A percentile compares a stretch with the other conserved stretches of the same genome.
Conservation (phyloP, 2,329 filamentous ascomycete species). For the Elsinoe batatas region DNA sequence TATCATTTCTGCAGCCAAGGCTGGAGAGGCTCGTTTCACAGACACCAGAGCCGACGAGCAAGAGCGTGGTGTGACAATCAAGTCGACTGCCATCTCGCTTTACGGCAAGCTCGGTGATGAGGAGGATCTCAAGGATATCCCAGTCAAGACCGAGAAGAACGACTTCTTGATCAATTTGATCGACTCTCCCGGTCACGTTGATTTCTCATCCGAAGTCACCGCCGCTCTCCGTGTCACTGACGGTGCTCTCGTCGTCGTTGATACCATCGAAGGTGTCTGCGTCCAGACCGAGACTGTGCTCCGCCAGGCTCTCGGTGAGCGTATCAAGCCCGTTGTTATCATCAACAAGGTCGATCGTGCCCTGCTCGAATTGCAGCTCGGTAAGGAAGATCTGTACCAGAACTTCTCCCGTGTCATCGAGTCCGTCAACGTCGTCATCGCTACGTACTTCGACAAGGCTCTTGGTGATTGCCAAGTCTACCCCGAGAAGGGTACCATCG, state of each 20-base stretch:
- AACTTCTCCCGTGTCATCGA: constrained; percentile 99
- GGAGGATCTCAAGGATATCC: constrained; percentile 92
- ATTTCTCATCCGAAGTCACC: constrained; percentile 99
- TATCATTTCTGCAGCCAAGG: constrained; percentile 98
- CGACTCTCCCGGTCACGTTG: constrained; percentile 99
- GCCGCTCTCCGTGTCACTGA: constrained; percentile 99
- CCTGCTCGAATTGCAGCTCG: constrained; percentile 95
- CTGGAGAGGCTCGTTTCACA: constrained; percentile 89
- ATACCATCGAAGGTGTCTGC: constrained; percentile 99
- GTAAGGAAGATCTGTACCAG: constrained; percentile 99
- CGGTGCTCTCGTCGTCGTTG: constrained; percentile 98
- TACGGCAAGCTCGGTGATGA: constrained; percentile 72
- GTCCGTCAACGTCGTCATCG: constrained; percentile 99
- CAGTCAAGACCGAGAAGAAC: constrained; percentile 77
- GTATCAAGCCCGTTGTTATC: constrained; percentile 98
- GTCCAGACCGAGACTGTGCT: constrained; percentile 99
- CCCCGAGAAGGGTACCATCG: constrained; percentile 93
- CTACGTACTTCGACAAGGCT: constrained; percentile 94
- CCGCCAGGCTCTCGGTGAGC: constrained; percentile 97
- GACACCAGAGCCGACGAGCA: constrained; percentile 97
- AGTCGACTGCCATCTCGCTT: constrained; percentile 98
- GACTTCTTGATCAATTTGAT: constrained; percentile 99
- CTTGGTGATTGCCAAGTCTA: constrained; percentile 98
- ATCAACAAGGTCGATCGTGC: constrained; percentile 99
- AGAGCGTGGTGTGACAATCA: constrained; percentile 99